These are phyloP conservation scores for Backusella morwellensis DNA, from an alignment of 192 early-diverging fungal species.

Conservation along the genomic window DNA sequence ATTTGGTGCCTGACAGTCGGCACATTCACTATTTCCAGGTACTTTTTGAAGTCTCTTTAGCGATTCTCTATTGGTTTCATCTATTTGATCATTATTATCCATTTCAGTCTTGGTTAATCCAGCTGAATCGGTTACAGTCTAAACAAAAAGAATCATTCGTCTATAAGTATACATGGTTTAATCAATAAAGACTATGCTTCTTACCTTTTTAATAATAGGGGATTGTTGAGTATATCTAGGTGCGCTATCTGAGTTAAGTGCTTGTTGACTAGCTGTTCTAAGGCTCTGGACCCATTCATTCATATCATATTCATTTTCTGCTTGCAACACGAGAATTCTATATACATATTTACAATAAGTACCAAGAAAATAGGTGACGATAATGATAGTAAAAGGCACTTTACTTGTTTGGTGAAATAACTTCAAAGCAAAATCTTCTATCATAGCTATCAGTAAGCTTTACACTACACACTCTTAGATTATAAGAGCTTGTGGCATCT, in stretches of 20 bases:
- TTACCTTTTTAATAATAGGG: not conserved
- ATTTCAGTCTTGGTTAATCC: slow-evolving; percentile 1
- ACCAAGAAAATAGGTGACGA: not conserved
- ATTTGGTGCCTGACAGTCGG: slow-evolving; percentile 52
- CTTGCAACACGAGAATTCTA: slow-evolving; percentile 73
- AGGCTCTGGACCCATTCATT: slow-evolving; percentile 74
- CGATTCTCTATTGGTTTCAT: slow-evolving; percentile 39
- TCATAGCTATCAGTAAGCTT: slow-evolving; percentile 60
- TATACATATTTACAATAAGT: not conserved
- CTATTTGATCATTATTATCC: slow-evolving; percentile 8
- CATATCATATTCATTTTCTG: slow-evolving; percentile 68
- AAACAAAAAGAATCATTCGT: not conserved
- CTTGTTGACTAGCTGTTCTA: slow-evolving; percentile 54
- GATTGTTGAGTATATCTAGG: slow-evolving; percentile 26
- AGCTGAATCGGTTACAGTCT: not conserved
- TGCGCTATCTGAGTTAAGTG: slow-evolving; percentile 50
- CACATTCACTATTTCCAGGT: slow-evolving; percentile 56
- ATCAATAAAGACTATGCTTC: not conserved
- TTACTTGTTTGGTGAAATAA: slow-evolving; percentile 78
- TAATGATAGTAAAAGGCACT: not conserved
- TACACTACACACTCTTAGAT: slow-evolving; percentile 75
- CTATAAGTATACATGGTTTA: not conserved
- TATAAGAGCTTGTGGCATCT: slow-evolving; percentile 54
- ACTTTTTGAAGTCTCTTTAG: slow-evolving; percentile 42
- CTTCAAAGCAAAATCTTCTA: slow-evolving; percentile 75